Evolutionary conservation across 1,284 basidiomycete genomes (phyloP).

Genomic region (Cryptococcus floricola): DNA sequence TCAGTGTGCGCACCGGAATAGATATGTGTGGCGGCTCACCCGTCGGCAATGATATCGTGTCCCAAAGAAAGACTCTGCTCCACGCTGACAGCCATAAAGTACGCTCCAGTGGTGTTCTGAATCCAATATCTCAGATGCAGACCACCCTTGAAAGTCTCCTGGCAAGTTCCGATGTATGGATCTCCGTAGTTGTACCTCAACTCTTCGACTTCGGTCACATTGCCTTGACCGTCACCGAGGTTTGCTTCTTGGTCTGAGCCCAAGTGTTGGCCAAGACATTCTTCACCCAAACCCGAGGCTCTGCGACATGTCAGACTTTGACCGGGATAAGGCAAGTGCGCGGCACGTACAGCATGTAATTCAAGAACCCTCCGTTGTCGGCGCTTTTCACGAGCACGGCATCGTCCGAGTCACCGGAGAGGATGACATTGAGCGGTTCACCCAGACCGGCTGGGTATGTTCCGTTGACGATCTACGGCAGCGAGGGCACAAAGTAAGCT

Average conservation of each 20-base stretch:
- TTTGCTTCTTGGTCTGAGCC: slow-evolving; percentile 69
- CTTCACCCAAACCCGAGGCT: slow-evolving; percentile 49
- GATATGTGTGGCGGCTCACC: slow-evolving; percentile 47
- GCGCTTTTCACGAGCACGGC: slow-evolving; percentile 64
- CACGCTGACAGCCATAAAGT: slow-evolving; percentile 77
- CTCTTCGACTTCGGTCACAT: slow-evolving; percentile 68
- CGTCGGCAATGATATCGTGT: slow-evolving; percentile 60
- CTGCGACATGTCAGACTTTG: slow-evolving; percentile 26
- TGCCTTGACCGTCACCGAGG: slow-evolving; percentile 77
- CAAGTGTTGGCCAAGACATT: slow-evolving; percentile 77
- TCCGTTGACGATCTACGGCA: slow-evolving; percentile 54
- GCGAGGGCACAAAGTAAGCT: background rate
- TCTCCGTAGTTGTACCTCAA: slow-evolving; percentile 78
- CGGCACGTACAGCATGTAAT: slow-evolving; percentile 63
- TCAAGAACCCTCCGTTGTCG: slow-evolving; percentile 68
- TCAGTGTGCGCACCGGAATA: background rate
- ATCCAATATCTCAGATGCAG: slow-evolving; percentile 88
- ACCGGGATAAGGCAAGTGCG: background rate
- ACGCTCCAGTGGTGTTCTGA: slow-evolving; percentile 67
- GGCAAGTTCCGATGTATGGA: slow-evolving; percentile 69
- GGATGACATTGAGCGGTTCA: slow-evolving; percentile 84
- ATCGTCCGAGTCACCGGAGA: slow-evolving; percentile 74
- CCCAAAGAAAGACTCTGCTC: slow-evolving; percentile 62
- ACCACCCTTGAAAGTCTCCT: slow-evolving; percentile 81
- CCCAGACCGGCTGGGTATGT: slow-evolving; percentile 72